A percentile compares a stretch with the other conserved stretches of the same genome.
Conservation (phyloP, 192 early-diverging fungal species). For the Coemansia sp. region DNA sequence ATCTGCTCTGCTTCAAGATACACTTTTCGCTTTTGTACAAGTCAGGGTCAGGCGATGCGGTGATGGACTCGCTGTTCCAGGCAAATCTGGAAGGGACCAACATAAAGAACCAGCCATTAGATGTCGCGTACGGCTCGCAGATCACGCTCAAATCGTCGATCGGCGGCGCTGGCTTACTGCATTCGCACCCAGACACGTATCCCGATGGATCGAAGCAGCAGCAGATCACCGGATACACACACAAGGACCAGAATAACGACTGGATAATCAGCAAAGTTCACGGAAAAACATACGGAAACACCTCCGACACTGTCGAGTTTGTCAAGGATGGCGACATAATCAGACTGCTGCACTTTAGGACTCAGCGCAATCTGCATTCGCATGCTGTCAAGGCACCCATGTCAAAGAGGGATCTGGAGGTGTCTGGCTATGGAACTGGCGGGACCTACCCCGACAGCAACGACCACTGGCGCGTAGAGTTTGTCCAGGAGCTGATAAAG, state of each 20-base stretch:
- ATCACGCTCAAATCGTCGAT: slow-evolving; percentile 81
- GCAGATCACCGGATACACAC: slow-evolving; percentile 92
- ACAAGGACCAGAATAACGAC: slow-evolving; percentile 92
- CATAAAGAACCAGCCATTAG: slow-evolving; percentile 79
- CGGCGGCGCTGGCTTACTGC: slow-evolving; percentile 85
- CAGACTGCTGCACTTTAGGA: slow-evolving; percentile 74
- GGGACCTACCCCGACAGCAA: slow-evolving; percentile 70
- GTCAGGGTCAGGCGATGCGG: slow-evolving; percentile 83
- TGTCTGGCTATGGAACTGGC: slow-evolving; percentile 81
- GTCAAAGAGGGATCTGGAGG: slow-evolving; percentile 78
- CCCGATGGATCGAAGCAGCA: slow-evolving; percentile 90
- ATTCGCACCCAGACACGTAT: slow-evolving; percentile 88
- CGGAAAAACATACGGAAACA: slow-evolving; percentile 29
- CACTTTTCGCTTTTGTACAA: slow-evolving; percentile 87
- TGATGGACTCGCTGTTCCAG: slow-evolving; percentile 98
- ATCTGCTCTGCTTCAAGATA: slow-evolving; percentile 76
- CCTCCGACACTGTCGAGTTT: slow-evolving; percentile 57
- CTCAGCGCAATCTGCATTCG: slow-evolving; percentile 80
- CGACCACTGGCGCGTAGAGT: slow-evolving; percentile 90
- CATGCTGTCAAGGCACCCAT: slow-evolving; percentile 78
- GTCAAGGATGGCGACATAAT: slow-evolving; percentile 79
- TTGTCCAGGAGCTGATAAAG: slow-evolving; percentile 64
- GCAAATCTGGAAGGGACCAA: slow-evolving; percentile 81
- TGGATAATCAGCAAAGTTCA: slow-evolving; percentile 76
- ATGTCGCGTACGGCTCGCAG: slow-evolving; percentile 88